Evolutionary conservation across 2,329 filamentous ascomycete species (phyloP), one percentile per base, ranked within the genome.

Genomic region (Talaromyces rugulosus): DNA sequence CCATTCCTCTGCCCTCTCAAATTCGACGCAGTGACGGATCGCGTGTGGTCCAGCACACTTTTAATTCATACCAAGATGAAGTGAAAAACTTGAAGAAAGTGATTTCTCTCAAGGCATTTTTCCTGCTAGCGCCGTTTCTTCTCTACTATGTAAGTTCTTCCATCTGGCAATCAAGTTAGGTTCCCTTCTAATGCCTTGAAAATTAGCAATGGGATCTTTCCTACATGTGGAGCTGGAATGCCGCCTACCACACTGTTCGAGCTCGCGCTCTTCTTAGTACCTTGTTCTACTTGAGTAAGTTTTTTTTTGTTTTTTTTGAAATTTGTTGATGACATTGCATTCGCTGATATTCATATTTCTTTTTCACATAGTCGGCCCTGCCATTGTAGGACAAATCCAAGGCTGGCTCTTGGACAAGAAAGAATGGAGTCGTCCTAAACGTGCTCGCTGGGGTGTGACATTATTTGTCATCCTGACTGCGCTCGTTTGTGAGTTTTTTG

Each of bases 351-450:
- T 18, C 9, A 27, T 16, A 27, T 16, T 57, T 4, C 16, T 47
- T 4, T 31, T 18, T 16, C 5, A 23, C 14, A 8, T 11, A 57
- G 55, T 57, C 40, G 55, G 55, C 1, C 34, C 55, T 5, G 18
- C 58, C 9, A 47, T 54, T 60, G 42, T 54, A 30, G 50, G 58
- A 4, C 51, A 31, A 27, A 16, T 60, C 9, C 58, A 60, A 34
- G 58, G 58, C 11, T 60, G n/a, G 27, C 34, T 60, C 53, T 34
- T 60, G 27, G 58, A 60, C 36, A 60, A 60, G 30, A 27, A 31
- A 23, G 36, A 54, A 40, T 55, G 58, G 58, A 18, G n/a, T 27
- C 58, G 58, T 47, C 16, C 11, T 5, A 47, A 44, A 18, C 51
- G 51, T 28, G 51, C 34, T 4, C 34, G 58, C 34, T 31, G 33